Evolutionary conservation across 2,329 filamentous ascomycete genomes (phyloP), one percentile per base, ranked within the genome.

Genomic region (Nothomitra cinnamomea): DNA sequence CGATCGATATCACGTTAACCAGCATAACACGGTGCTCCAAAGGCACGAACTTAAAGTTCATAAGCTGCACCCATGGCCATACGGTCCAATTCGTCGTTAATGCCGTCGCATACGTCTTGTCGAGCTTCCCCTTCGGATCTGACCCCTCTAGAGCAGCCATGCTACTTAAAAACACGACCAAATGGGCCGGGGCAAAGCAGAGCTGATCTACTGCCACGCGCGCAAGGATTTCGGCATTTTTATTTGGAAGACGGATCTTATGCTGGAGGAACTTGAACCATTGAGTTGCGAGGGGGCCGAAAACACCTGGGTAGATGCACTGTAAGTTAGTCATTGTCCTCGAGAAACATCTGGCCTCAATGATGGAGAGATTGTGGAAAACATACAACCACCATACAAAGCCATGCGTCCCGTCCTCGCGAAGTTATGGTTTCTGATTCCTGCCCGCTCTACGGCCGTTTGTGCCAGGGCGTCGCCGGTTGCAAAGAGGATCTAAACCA

Each of bases 401-500:
- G 80, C 80, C 86, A 94, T 92, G 61, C 86, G 81, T 10, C 75
- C 81, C 28, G 85, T 89, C 53, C 86, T 78, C 25, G 71, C 70
- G 38, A 80, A 62, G 61, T 86, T 83, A 66, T 98, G 90, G 59
- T 85, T 83, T 60, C 82, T 70, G 24, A 85, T 60, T 17, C 88
- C 89, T 62, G 77, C 82, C 67, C 80, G 82, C 70, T 96, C 90
- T 56, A 98, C 85, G 36, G 80, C 74, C 70, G 96, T 90, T 70
- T 98, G 92, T 38, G 92, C 87, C 60, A 94, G 82, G 56, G 84
- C 75, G 70, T 98, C 92, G 62, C 92, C 92, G 13, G 88, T 86
- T 55, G 85, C 89, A 66, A 96, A 98, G 58, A 98, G 82, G 56
- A 96, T 67, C 78, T 81, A 58, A 42, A 48, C 25, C 15, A n/a